Percentiles rank a stretch among this genome's conserved stretches.
Conservation (phyloP, 768 basidiomycete genomes). For the Gyrodon lividus region DNA sequence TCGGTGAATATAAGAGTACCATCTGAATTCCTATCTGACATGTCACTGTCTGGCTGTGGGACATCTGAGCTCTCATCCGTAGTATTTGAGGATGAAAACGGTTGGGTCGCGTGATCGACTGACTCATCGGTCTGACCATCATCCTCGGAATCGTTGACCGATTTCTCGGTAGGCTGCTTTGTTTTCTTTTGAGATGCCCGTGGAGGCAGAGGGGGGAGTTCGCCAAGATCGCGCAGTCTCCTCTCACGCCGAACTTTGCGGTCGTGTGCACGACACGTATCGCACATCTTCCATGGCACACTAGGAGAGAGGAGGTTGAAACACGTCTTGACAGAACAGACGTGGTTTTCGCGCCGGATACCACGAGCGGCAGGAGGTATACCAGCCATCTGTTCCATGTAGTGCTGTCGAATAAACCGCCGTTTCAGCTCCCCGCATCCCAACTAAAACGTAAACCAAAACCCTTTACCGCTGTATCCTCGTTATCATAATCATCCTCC, state of each 20-base stretch:
- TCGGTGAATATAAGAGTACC: background rate
- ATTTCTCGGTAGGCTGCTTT: background rate
- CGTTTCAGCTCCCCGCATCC: background rate
- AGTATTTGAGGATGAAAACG: background rate
- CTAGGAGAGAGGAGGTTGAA: constrained; percentile 43
- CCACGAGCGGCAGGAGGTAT: constrained; percentile 31
- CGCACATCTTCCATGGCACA: constrained; percentile 50
- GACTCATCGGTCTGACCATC: background rate
- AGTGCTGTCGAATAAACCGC: background rate
- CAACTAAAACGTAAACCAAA: background rate
- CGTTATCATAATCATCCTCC: constrained; percentile 3
- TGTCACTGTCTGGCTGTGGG: background rate
- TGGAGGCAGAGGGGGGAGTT: constrained; percentile 1
- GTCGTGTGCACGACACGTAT: constrained; percentile 41
- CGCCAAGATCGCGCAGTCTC: constrained; percentile 23
- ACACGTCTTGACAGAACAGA: constrained; percentile 42
- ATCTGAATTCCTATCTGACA: background rate
- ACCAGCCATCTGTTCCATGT: constrained; percentile 4
- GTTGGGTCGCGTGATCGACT: background rate
- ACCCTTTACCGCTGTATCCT: constrained; percentile 1
- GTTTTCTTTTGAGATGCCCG: background rate
- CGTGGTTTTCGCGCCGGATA: constrained; percentile 33
- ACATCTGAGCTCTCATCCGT: background rate
- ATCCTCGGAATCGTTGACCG: background rate
- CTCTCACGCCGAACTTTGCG: constrained; percentile 31